phyloP scores from a whole-genome alignment of 2,329 filamentous ascomycete species.

The Trichoderma sp. region DNA sequence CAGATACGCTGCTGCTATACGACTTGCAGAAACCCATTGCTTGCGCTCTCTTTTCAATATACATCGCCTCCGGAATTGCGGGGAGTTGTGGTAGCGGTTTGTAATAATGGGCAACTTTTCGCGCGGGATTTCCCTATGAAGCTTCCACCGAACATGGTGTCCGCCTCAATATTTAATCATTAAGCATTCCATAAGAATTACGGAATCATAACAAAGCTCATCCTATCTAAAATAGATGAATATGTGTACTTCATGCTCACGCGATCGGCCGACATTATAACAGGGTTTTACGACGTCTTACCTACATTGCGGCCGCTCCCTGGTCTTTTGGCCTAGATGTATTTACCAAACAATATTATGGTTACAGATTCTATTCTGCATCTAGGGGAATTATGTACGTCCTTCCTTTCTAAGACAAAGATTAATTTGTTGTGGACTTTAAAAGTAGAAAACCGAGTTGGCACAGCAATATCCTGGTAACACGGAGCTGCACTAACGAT shows the following conservation, averaged over 20 bases:
- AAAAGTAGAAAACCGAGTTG: background rate
- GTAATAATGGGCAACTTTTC: background rate
- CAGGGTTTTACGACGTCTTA: background rate
- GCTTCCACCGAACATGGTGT: background rate
- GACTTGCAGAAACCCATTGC: background rate
- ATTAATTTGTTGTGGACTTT: background rate
- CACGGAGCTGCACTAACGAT: background rate
- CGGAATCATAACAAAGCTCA: background rate
- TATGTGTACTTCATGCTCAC: background rate
- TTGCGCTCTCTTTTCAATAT: background rate
- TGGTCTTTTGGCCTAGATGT: no score
- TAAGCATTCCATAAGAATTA: background rate
- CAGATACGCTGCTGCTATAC: background rate
- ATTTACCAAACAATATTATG: no score
- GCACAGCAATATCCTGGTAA: no score
- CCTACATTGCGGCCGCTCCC: background rate
- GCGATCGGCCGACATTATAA: background rate
- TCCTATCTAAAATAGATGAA: background rate
- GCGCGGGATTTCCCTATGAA: background rate
- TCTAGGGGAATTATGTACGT: no score
- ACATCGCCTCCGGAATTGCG: background rate
- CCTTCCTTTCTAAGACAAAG: no score
- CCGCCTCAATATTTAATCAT: background rate
- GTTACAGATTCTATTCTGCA: no score
- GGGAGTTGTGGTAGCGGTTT: background rate